Evolutionary conservation across 495 filamentous ascomycete species (phyloP), one percentile per base, ranked within the genome.

Genomic region (Cairneyella variabilis): DNA sequence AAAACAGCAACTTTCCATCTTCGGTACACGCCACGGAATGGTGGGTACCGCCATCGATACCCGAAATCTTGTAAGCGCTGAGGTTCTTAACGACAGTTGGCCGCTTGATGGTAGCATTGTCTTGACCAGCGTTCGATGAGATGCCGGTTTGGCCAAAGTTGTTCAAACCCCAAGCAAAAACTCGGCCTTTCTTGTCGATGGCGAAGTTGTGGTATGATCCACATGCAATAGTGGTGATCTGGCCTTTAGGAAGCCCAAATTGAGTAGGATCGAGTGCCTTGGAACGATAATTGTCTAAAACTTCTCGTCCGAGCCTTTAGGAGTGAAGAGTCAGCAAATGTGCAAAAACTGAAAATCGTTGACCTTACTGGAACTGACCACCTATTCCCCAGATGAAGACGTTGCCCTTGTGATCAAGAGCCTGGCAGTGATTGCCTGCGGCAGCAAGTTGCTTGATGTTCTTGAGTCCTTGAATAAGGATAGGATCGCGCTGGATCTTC

Each of bases 101-200:
- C 27, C 18, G 54, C 3, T 72, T 60, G 48, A 91, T 73, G 42
- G 76, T 70, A 18, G 80, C 77, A 46, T 76, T 74, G 49, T 81
- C 76, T 28, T 82, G 77, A 51, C 90, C 91, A 20, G 44, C 53
- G 3, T 32, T 32, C 5, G 22, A 27, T 7, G 34, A 3, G 14
- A 57, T 43, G 34, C 88, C 92, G 5, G 85, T 88, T 68, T 92
- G 84, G 39, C 85, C 88, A 61, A 84, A 95, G 68, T 85, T 90
- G 70, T 96, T 96, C 36, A 90, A 68, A 4, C 91, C 92, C 90
- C 91, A 97, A 16, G 83, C 76, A 68, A 78, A 93, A 51, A 93
- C 84, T 21, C 80, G 76, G 34, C 79, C 83, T 26, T 82, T 77
- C n/a, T 77, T 72, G 69, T 86, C 83, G 54, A 96, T 77, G 36